Evolutionary conservation across 805 yeast species (phyloP), one percentile per base, ranked within the genome.

Genomic region (Metahyphopichia silvanorum): DNA sequence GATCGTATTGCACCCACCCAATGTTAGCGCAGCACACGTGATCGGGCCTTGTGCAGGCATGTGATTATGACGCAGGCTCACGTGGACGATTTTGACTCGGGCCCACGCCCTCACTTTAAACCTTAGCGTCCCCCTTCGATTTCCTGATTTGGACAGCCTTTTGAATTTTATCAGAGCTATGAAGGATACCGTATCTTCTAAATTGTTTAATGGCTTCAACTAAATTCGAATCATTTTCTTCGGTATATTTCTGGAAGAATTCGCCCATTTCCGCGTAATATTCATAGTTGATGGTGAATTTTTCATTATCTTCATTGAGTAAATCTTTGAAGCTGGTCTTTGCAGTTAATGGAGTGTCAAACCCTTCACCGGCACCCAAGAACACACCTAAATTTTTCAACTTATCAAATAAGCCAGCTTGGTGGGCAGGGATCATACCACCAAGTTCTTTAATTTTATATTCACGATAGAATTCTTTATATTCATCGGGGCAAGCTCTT

Each of bases 361-460:
- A 91, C 18, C 98, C 98, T 66, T 91, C 98, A 34, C 91, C 95
- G 8, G 63, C 60, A n/a, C 73, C 74, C 41, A 91, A 74, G 10
- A 56, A 55, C 16, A 79, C 63, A 21, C 93, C 93, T 38, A 81
- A 74, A 41, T 69, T 68, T 40, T 57, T 62, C 43, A 87, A 68
- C 29, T 57, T 64, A 20, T 71, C 74, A 44, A 89, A 77, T 31
- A 79, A 53, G 14, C 96, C 96, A 17, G 74, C 65, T 52, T 76
- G 77, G 55, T 77, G 82, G 7, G 96, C 95, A 49, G 76, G 73
- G 32, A 87, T 74, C 47, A 86, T 67, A 16, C 87, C 86, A 37
- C 95, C 96, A 44, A 68, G 75, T 47, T 75, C 69, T 44, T 78
- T 73, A 53, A 84, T 76, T 49, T 73, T 71, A 46, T 60, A 63